Evolutionary conservation across 805 yeast species (phyloP), one percentile per base, ranked within the genome.

Genomic region (Schwanniomyces polymorphus): DNA sequence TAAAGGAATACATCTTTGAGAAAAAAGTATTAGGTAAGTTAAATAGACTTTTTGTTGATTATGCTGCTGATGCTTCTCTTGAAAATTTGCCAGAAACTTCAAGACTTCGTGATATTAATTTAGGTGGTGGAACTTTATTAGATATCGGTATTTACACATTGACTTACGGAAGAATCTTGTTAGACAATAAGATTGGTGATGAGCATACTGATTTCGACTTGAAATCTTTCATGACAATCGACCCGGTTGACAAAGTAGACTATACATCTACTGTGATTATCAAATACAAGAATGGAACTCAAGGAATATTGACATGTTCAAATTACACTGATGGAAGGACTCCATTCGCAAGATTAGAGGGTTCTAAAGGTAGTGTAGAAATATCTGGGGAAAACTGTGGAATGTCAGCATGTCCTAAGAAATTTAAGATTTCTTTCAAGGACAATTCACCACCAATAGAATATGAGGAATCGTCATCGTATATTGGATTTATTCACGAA

Each of bases 41-140:
- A 14, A 61, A 64, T 53, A 64, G 82, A 39, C 58, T 80, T 27
- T 53, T 55, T 47, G 67, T 70, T 16, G 82, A 81, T 53, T 72
- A 76, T 53, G 63, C 75, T 6, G 65, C 59, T 47, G 63, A 66
- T 51, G 62, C 65, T 16, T 67, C 65, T 41, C 48, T 71, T n/a
- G 66, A 59, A 16, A 52, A 59, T 17, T 48, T 67, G 38, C 70
- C 73, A 3, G 27, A 51, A 2, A 44, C 51, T 14, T 65, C 72
- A 1, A 60, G 84, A 42, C 55, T 78, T 46, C 63, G 75, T 46
- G 72, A 76, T 56, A 74, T 70, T 4, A 59, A 62, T 14, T 67
- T 78, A 41, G 85, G 81, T 4, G 86, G 81, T 11, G 85, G 86
- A 18, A 77, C 82, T 0, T 56, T 80, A 40, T 69, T 80, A 52